Evolutionary conservation across 768 basidiomycete genomes (phyloP), one percentile per base, ranked within the genome.

Genomic region (Mycena floridula): DNA sequence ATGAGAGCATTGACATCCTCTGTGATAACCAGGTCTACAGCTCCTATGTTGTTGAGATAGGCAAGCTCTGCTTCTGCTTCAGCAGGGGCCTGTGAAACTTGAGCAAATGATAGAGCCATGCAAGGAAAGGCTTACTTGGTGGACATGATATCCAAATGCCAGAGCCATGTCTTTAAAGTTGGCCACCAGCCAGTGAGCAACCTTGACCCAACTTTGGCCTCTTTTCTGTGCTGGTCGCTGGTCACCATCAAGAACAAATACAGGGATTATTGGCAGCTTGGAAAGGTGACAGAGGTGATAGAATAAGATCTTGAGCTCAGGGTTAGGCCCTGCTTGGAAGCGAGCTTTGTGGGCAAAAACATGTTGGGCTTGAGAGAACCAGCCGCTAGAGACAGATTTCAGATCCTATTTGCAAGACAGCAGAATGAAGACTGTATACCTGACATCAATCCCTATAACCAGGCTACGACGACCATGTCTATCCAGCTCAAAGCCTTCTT

Each of bases 11-110:
- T 76, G 6, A 67, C 67, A 52, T 79, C 76, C 28, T 76, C 72
- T 1, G 75, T 69, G 15, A 77, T 47, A 8, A 77, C 63, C 7
- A 66, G 69, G 56, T 78, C 76, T 26, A 78, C 67, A 26, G 61
- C 50, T 11, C 69, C 68, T 40, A 58, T 53, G 1, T 53, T 49
- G 27, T 68, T 71, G 50, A 78, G 64, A n/a, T 61, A 54, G 2
- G 76, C 73, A 6, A 79, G 60, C 44, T 77, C 75, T 3, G 75
- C 76, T 44, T 78, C 77, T 1, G 76, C 77, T 54, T 77, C 76
- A 11, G 74, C 76, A 13, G 73, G 74, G 13, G 77, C 77, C 62
- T 64, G 9, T n/a, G 15, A 15, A 12, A 32, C 30, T 42, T 30
- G 5, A 37, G 28, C 11, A 16, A n/a, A 16, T 25, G 37, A 20